These are phyloP conservation scores for Talaromyces piceae DNA, from an alignment of 2,329 filamentous ascomycete genomes.

Conservation along the genomic window DNA sequence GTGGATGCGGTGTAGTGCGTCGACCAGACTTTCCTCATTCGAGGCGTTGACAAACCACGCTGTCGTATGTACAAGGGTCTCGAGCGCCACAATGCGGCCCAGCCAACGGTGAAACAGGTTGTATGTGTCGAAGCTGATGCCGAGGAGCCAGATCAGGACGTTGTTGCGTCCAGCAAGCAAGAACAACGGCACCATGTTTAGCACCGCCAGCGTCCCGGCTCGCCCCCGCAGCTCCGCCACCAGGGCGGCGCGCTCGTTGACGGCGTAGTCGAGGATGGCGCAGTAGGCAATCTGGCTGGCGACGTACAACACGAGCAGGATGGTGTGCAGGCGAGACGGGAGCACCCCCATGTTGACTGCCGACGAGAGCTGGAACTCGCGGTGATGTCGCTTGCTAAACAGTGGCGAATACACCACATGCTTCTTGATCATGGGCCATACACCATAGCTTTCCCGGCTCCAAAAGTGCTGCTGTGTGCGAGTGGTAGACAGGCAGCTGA, in stretches of 20 bases:
- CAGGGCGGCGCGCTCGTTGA: constrained; percentile 46
- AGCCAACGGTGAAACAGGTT: constrained; percentile 84
- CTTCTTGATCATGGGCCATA: constrained; percentile 41
- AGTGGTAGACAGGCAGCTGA: constrained; percentile 32
- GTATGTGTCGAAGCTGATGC: constrained; percentile 93
- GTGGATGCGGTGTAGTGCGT: constrained; percentile 27
- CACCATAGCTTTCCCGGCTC: constrained; percentile 33
- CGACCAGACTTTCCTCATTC: constrained; percentile 24
- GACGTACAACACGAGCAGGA: constrained; percentile 62
- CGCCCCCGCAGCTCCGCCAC: constrained; percentile 79
- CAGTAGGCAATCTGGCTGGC: constrained; percentile 71
- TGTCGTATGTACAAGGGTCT: constrained; percentile 62
- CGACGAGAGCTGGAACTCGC: constrained; percentile 60
- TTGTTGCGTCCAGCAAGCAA: constrained; percentile 91
- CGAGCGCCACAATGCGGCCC: constrained; percentile 65
- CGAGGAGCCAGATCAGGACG: constrained; percentile 70
- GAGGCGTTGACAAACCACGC: constrained; percentile 70
- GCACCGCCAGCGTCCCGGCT: constrained; percentile 70
- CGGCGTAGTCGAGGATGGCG: constrained; percentile 35
- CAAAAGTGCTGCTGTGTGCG: constrained; percentile 38
- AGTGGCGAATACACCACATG: constrained; percentile 56
- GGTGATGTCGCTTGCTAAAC: constrained; percentile 67
- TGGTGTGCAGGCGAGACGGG: constrained; percentile 68
- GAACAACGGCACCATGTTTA: constrained; percentile 89
- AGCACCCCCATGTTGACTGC: constrained; percentile 68